These are phyloP conservation scores for Diaporthe helianthi DNA, from an alignment of 2,329 filamentous ascomycete genomes.

Conservation along the genomic window DNA sequence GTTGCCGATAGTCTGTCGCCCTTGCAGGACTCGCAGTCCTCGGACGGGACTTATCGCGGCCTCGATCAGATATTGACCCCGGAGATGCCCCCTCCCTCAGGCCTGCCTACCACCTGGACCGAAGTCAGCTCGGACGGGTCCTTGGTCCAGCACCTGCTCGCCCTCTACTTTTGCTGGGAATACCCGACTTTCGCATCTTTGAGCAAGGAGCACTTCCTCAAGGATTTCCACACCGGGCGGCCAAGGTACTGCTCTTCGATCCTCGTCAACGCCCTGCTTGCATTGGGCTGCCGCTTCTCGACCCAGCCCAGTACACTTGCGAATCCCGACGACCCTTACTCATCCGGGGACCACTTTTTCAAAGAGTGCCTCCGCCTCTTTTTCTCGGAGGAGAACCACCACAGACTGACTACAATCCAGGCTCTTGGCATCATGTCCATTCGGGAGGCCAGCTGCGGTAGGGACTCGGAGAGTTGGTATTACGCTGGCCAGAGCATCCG, in stretches of 20 bases:
- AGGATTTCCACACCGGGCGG: slow-evolving; percentile 67
- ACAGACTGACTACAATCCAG: slow-evolving; percentile 74
- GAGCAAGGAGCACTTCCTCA: slow-evolving; percentile 73
- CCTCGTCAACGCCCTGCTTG: slow-evolving; percentile 69
- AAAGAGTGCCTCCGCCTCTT: slow-evolving; percentile 70
- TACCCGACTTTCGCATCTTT: slow-evolving; percentile 78
- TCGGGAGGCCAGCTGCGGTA: slow-evolving; percentile 74
- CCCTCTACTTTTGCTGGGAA: slow-evolving; percentile 77
- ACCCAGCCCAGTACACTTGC: slow-evolving; percentile 68
- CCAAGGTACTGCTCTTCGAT: slow-evolving; percentile 72
- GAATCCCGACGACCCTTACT: slow-evolving; percentile 66
- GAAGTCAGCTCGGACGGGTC: slow-evolving; percentile 62
- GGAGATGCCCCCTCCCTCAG: slow-evolving; percentile 51
- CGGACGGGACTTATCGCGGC: slow-evolving; percentile 45
- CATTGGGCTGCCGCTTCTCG: slow-evolving; percentile 73
- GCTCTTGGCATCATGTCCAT: slow-evolving; percentile 79
- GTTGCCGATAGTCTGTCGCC: slow-evolving; percentile 45
- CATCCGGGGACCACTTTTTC: slow-evolving; percentile 78
- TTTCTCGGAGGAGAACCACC: slow-evolving; percentile 62
- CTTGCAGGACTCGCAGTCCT: not conserved
- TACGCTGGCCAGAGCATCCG: slow-evolving; percentile 76
- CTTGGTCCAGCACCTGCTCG: slow-evolving; percentile 69
- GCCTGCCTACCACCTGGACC: slow-evolving; percentile 63
- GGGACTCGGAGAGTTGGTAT: slow-evolving; percentile 76
- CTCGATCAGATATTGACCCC: slow-evolving; percentile 58